Percentiles rank a stretch among this genome's conserved stretches.
These are phyloP conservation scores for Theobroma grandiflorum DNA, from an alignment of 441 rosid species.

Conservation along the genomic window DNA sequence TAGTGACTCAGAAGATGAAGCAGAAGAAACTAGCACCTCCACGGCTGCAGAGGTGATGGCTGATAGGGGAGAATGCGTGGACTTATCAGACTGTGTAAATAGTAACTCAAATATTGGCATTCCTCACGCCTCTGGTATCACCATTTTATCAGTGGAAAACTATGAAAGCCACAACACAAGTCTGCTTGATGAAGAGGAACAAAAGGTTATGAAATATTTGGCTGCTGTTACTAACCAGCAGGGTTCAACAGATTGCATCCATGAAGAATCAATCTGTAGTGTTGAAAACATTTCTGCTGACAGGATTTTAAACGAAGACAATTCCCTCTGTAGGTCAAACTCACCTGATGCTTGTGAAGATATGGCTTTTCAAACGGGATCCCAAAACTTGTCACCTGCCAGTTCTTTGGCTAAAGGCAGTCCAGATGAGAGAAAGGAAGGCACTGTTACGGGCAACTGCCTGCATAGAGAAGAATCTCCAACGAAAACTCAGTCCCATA, in stretches of 20 bases:
- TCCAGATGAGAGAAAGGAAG: constrained; percentile 47
- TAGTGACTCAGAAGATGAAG: constrained; percentile 47
- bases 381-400: constrained; percentile 48
- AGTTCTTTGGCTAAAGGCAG: constrained; percentile 50
- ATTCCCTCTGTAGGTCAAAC: constrained; percentile 36
- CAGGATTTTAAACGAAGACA: constrained; percentile 41
- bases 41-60: constrained; percentile 30
- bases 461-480: constrained; percentile 35
- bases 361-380: constrained; percentile 37
- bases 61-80: constrained; percentile 39
- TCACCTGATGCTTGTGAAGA: constrained; percentile 45
- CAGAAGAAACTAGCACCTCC: constrained; percentile 45
- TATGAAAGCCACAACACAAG: constrained; percentile 35
- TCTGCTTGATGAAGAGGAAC: constrained; percentile 33
- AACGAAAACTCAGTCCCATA: constrained; percentile 35
- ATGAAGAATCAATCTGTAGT: constrained; percentile 49
- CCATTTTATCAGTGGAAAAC: constrained; percentile 40
- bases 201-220: constrained; percentile 39
- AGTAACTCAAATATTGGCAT: constrained; percentile 36
- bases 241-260: constrained; percentile 38
- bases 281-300: constrained; percentile 37
- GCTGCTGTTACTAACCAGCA: constrained; percentile 36
- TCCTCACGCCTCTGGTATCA: constrained; percentile 31
- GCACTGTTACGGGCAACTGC: constrained; percentile 26
- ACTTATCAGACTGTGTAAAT: constrained; percentile 43